Base-by-base conservation (phyloP, 257 asterid species). In the Solanum pinnatisectum region DNA sequence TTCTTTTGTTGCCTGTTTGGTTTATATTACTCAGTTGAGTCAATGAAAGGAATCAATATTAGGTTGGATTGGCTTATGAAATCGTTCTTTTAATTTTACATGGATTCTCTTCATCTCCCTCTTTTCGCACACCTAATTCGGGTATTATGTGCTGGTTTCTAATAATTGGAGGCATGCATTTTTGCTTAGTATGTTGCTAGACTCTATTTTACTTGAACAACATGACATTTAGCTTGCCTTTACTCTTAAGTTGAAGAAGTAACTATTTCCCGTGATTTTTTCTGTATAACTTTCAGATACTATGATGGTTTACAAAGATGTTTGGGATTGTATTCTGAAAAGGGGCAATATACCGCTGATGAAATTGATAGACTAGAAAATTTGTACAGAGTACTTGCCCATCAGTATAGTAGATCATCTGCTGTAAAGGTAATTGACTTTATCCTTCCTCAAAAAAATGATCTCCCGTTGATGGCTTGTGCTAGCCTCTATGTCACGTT, bases 271-370 rank as follows among this genome's bases (percentile, higher is more conserved):
- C 1, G 27, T 27, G 42, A 49, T 82, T 30, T 49, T 10, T 49
- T 49, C 27, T 30, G 20, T 49, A 65, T 82, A 49, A 46, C 85
- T 82, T 32, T 49, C 85, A 96, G 99, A 95, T 96, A 97, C 87
- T 96, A 96, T 91, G 98, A 97, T 89, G 99, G 99, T 87, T 90
- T 97, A 83, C 99, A 97, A 90, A 95, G 92, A 92, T 97, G 98
- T 89, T 86, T 92, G 94, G 95, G 96, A 71, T 95, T 97, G 88
- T 88, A 88, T 90, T 90, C 94, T 70, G 92, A 91, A 86, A 92
- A 91, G 82, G 95, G 94, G 52, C 93, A 91, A 68, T 95, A 97
- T 93, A 93, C 99, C 40, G 88, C 94, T 60, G 96, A 94, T 88
- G 94, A 93, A 83, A 91, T 94, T 89, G 93, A 90, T 89, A 94